Conservation (phyloP, 768 basidiomycete species). For the Termitomyces sp. region DNA sequence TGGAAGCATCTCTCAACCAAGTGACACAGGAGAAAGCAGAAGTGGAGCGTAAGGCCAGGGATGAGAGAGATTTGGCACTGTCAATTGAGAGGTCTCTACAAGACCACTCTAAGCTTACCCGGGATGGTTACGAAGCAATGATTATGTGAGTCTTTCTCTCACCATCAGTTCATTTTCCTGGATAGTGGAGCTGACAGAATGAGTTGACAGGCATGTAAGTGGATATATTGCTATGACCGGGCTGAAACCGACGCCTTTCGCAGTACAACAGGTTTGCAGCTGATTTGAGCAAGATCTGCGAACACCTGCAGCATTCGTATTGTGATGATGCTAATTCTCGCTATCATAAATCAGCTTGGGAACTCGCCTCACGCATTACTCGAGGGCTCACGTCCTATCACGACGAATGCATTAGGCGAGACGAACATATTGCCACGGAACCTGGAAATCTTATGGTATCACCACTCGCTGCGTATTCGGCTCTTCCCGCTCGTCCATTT, state of each 20-base stretch:
- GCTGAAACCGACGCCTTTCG: slow-evolving; percentile 2
- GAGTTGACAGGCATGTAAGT: slow-evolving; percentile 26
- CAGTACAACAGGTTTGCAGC: slow-evolving; percentile 29
- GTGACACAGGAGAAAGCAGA: slow-evolving; percentile 29
- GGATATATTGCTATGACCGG: background rate
- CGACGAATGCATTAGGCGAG: slow-evolving; percentile 26
- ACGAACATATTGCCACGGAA: slow-evolving; percentile 26
- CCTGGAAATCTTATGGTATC: slow-evolving; percentile 32
- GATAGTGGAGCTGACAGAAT: background rate
- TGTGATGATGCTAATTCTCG: slow-evolving; percentile 1
- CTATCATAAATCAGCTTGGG: slow-evolving; percentile 1
- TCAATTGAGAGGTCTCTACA: slow-evolving; percentile 48
- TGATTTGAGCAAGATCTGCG: slow-evolving; percentile 23
- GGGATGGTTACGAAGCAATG: slow-evolving; percentile 33
- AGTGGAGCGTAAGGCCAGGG: slow-evolving; percentile 30
- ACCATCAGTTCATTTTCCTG: background rate
- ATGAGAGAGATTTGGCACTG: slow-evolving; percentile 34
- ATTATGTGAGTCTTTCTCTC: slow-evolving; percentile 29
- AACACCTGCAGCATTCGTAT: background rate
- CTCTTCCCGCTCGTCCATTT: slow-evolving; percentile 20
- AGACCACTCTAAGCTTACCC: slow-evolving; percentile 43
- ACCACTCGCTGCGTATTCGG: slow-evolving; percentile 30
- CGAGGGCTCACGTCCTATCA: slow-evolving; percentile 18
- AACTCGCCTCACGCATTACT: slow-evolving; percentile 7
- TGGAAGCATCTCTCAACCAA: slow-evolving; percentile 23